These are phyloP conservation scores for Tuber umbilicatum DNA, from an alignment of 495 filamentous ascomycete species.

Conservation along the genomic window DNA sequence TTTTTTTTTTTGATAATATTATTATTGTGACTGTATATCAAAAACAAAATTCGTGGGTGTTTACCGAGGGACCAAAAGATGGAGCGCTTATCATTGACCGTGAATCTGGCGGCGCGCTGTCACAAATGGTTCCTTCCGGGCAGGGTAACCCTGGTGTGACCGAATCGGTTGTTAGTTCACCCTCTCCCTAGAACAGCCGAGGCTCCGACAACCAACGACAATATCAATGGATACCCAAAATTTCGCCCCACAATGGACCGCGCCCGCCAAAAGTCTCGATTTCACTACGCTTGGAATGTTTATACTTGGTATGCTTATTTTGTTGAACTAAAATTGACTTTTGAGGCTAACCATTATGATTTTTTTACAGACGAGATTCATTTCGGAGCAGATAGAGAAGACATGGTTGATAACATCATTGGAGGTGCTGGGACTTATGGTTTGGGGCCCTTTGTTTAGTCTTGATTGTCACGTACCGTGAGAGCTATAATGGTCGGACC, in stretches of 20 bases:
- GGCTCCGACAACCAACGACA: not conserved
- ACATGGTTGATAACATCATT: constrained; percentile 60
- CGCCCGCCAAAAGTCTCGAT: constrained; percentile 47
- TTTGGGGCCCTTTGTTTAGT: constrained; percentile 10
- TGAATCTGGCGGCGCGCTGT: not conserved
- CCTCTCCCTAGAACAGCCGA: not conserved
- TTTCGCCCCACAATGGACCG: not conserved
- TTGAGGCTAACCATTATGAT: not conserved
- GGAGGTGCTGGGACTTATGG: constrained; percentile 81
- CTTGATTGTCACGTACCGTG: constrained; percentile 13
- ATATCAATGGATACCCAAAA: not conserved
- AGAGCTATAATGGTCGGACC: too few relatives aligned
- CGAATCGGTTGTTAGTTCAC: not conserved
- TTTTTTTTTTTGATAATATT: too few relatives aligned
- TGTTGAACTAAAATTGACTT: not conserved
- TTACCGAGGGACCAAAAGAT: not conserved
- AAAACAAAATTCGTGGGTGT: not conserved
- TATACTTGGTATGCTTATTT: constrained; percentile 65
- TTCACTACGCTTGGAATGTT: constrained; percentile 94
- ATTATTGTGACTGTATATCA: too few relatives aligned
- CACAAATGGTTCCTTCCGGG: not conserved
- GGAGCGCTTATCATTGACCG: not conserved
- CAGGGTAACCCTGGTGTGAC: not conserved
- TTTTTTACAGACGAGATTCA: constrained; percentile 75
- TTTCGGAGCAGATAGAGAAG: constrained; percentile 52